Evolutionary conservation across 169 alveolate species (phyloP).

Genomic region (Plasmodium gonderi): DNA sequence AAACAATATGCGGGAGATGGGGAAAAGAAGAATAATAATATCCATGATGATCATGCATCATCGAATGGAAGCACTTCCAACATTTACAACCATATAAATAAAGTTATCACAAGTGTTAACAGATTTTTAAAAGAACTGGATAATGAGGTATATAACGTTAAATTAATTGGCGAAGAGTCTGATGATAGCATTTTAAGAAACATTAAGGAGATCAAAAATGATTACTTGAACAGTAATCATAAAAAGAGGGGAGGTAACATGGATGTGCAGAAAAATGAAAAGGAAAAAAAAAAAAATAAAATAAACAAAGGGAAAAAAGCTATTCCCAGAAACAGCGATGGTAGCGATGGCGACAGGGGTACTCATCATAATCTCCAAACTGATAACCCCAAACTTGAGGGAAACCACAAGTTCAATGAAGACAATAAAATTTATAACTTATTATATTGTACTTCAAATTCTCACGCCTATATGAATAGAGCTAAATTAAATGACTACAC

Average conservation of each 20-base stretch:
- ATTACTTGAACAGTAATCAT: conserved; percentile 7
- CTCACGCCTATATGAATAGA: background rate
- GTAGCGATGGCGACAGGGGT: background rate
- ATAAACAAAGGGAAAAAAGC: background rate
- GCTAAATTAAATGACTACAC: background rate
- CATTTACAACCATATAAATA: conserved; percentile 46
- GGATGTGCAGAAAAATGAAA: background rate
- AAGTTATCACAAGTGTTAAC: conserved; percentile 48
- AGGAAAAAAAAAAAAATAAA: background rate
- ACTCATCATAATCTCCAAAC: no score
- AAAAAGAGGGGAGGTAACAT: background rate
- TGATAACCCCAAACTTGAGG: background rate
- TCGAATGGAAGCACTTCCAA: background rate
- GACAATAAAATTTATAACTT: background rate
- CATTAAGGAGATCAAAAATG: conserved; percentile 52
- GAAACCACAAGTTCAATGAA: background rate
- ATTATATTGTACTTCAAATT: background rate
- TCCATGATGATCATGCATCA: background rate
- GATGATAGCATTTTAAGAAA: conserved; percentile 49
- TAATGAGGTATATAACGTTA: conserved; percentile 17
- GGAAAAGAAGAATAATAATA: background rate
- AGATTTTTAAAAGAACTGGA: conserved; percentile 36
- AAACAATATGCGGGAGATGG: background rate
- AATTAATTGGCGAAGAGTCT: conserved; percentile 9
- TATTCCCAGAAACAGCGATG: background rate